Evolutionary conservation across 257 asterid species (phyloP), one percentile per base, ranked within the genome.

Genomic region (Anisodus acutangulus): DNA sequence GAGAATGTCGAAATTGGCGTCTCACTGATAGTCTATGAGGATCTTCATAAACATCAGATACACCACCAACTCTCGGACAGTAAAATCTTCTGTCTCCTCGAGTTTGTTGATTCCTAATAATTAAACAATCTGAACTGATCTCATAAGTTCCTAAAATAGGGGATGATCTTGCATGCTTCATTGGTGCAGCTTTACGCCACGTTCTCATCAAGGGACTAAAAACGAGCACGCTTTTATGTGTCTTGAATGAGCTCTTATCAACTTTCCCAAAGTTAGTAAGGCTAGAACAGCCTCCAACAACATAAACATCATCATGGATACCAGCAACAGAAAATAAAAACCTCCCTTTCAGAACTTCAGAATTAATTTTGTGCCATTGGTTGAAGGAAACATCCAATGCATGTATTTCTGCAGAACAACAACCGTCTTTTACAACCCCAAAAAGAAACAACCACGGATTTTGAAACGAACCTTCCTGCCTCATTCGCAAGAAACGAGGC

Each of bases 271-370:
- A 93, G 88, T 93, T 95, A 57, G 97, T 88, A 91, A 97, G 88
- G 94, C 99, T 97, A 83, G 99, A 92, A 89, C 98, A 89, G 67
- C 99, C 99, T 49, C 99, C 99, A 8, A 93, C 95, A 0, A 93
- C 84, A 57, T 91, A 95, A 84, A 97, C 85, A 43, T 95, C 94
- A 54, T 93, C 95, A 57, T 85, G 91, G 47, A 92, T 82, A 85
- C 94, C 90, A 57, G 97, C 91, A 66, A 93, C 92, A 7, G 99
- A 95, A 72, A 95, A 97, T 85, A 93, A 80, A 83, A 93, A 97
- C 84, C 97, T 91, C 78, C 98, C 99, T 74, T 83, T 89, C 76
- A 97, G 93, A 78, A 89, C 72, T 57, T 85, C 97, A 15, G 97
- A 89, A 69, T 95, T 93, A 13, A 95, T 90, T 76, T 86, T 93